Conservation (phyloP, 2,329 filamentous ascomycete species). For the Zopfia rhizophila region DNA sequence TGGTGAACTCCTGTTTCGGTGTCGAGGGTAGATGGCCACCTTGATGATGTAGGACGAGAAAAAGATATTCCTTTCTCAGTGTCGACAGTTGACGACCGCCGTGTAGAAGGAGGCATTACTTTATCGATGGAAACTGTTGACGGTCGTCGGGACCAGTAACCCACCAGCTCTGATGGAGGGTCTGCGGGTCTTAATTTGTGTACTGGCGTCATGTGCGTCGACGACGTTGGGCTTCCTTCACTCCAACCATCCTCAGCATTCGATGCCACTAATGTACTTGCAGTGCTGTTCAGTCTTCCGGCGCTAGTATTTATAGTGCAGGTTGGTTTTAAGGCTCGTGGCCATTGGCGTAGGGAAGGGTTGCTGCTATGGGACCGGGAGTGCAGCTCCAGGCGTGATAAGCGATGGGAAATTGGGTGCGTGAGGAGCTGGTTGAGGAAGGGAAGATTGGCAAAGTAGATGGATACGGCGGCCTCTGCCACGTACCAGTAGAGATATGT, state of each 20-base stretch:
- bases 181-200: slow-evolving; percentile 12
- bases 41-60: too few species aligned
- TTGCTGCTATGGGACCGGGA: slow-evolving; percentile 24
- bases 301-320: slow-evolving; percentile 6
- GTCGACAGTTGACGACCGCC: too few species aligned
- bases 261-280: slow-evolving; percentile 9
- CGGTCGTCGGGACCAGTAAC: slow-evolving; percentile 10
- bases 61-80: too few species aligned
- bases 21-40: too few species aligned
- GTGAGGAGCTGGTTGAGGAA: slow-evolving; percentile 38
- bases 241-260: slow-evolving; percentile 8
- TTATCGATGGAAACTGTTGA: too few species aligned
- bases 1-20: too few species aligned
- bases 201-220: slow-evolving; percentile 10
- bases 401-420: slow-evolving; percentile 23
- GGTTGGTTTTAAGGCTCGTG: slow-evolving; percentile 20
- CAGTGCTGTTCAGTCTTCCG: slow-evolving; percentile 14
- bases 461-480: slow-evolving; percentile 26
- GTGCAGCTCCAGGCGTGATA: too few species aligned
- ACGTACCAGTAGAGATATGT: slow-evolving; percentile 30
- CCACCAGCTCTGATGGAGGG: slow-evolving; percentile 23
- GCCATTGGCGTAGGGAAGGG: slow-evolving; percentile 29
- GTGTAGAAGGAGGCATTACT: too few species aligned
- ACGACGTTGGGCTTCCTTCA: not conserved
- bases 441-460: slow-evolving; percentile 41